Conservation (phyloP, 2,329 filamentous ascomycete genomes). For the Leptographium radiaticola region DNA sequence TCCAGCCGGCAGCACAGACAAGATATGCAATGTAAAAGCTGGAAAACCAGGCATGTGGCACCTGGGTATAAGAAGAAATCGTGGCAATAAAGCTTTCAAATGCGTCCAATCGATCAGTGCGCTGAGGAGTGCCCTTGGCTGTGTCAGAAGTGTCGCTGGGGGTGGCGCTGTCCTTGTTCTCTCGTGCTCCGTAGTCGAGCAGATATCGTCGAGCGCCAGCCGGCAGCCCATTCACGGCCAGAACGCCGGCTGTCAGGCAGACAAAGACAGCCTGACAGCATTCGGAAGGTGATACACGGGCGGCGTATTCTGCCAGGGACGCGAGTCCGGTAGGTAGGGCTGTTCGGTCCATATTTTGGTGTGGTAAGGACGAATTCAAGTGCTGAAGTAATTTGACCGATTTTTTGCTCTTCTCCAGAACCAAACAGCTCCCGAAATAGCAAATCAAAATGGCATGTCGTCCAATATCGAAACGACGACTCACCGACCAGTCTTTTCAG, state of each 20-base stretch:
- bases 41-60: conserved; percentile 74
- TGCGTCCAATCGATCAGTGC: neutral
- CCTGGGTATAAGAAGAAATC: conserved; percentile 4
- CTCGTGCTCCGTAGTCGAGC: conserved; percentile 38
- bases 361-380: neutral
- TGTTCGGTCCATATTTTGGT: neutral
- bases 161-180: conserved; percentile 7
- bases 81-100: conserved; percentile 4
- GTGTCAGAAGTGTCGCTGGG: conserved; percentile 2
- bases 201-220: conserved; percentile 28
- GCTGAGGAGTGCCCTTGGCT: neutral
- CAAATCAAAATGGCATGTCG: no score
- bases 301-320: neutral
- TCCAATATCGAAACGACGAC: no score
- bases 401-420: no score
- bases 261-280: conserved; percentile 23
- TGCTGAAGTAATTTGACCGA: no score
- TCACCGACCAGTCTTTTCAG: no score
- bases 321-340: neutral
- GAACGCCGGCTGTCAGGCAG: conserved; percentile 25
- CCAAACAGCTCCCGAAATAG: no score
- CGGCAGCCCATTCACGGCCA: conserved; percentile 31
- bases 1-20: conserved; percentile 61
- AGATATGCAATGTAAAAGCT: conserved; percentile 75
- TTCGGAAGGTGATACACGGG: conserved; percentile 12